These are phyloP conservation scores for Russula foetens DNA, from an alignment of 768 basidiomycete species.

Conservation along the genomic window DNA sequence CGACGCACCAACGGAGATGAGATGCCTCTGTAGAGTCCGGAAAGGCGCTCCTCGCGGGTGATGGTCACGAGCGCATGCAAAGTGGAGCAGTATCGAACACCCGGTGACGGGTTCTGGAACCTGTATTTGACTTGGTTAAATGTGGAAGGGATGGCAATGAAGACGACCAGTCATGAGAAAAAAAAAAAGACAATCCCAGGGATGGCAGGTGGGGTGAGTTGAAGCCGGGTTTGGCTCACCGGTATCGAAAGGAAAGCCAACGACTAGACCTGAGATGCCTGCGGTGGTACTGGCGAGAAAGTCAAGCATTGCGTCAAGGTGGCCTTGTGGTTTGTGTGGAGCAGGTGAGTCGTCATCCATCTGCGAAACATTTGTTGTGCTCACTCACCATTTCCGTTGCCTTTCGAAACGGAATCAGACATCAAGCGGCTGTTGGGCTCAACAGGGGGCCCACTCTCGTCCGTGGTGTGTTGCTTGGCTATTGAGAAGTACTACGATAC, in stretches of 20 bases:
- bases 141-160: neutral
- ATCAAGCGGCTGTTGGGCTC: neutral
- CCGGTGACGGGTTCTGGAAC: conserved; percentile 57
- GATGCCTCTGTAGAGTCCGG: conserved; percentile 69
- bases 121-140: conserved; percentile 61
- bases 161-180: neutral
- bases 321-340: too few species aligned
- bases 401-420: neutral
- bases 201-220: too few species aligned
- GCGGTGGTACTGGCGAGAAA: conserved; percentile 74
- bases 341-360: too few species aligned
- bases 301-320: conserved; percentile 58
- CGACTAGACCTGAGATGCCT: conserved; percentile 30
- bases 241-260: conserved; percentile 30
- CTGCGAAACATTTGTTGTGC: too few species aligned
- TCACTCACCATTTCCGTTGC: neutral
- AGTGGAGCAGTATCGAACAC: conserved; percentile 52
- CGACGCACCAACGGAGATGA: conserved; percentile 66
- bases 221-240: conserved; percentile 17
- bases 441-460: too few species aligned
- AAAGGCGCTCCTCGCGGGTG: conserved; percentile 56
- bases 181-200: neutral
- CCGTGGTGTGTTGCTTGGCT: too few species aligned
- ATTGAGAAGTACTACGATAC: too few species aligned
- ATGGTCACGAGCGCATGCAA: conserved; percentile 61